Percentiles rank a stretch among this genome's conserved stretches.
Evolutionary conservation across 805 yeast genomes (phyloP).

Genomic region (Brettanomyces naardenensis): DNA sequence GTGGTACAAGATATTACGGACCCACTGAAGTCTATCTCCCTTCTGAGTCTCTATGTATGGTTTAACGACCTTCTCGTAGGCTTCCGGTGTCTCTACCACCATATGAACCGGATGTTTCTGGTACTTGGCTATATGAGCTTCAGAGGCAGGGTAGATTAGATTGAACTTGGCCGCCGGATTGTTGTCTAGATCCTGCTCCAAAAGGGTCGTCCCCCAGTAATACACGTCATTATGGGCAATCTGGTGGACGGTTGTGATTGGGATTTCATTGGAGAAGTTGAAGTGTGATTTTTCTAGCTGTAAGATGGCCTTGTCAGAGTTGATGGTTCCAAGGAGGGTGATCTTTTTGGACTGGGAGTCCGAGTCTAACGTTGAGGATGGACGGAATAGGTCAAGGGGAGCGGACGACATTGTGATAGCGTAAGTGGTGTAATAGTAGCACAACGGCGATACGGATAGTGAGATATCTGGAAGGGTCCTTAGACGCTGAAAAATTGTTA

Average conservation of each 20-base stretch:
- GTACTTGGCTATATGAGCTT: constrained; percentile 73
- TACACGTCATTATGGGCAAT: constrained; percentile 78
- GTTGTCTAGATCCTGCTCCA: constrained; percentile 37
- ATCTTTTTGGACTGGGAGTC: constrained; percentile 63
- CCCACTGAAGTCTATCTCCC: constrained; percentile 84
- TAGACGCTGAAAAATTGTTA: too few relatives aligned
- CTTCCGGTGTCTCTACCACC: constrained; percentile 74
- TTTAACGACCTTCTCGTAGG: constrained; percentile 50
- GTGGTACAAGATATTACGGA: constrained; percentile 67
- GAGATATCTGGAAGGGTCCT: too few relatives aligned
- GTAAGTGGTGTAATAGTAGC: too few relatives aligned
- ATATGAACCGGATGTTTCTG: constrained; percentile 51
- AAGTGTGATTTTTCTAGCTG: constrained; percentile 71
- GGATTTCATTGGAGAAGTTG: constrained; percentile 13
- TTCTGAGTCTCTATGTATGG: constrained; percentile 75
- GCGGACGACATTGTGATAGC: too few relatives aligned
- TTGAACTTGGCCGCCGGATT: constrained; percentile 64
- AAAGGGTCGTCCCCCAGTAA: constrained; percentile 57
- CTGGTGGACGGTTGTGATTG: constrained; percentile 20
- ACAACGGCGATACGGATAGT: too few relatives aligned
- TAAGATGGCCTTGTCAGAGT: constrained; percentile 54
- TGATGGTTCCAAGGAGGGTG: constrained; percentile 63
- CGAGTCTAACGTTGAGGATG: constrained; percentile 38
- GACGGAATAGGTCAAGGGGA: constrained; percentile 35
- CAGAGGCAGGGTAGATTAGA: constrained; percentile 84